Conservation (phyloP, 2,329 filamentous ascomycete genomes). For the Ophiosphaerella narmari region DNA sequence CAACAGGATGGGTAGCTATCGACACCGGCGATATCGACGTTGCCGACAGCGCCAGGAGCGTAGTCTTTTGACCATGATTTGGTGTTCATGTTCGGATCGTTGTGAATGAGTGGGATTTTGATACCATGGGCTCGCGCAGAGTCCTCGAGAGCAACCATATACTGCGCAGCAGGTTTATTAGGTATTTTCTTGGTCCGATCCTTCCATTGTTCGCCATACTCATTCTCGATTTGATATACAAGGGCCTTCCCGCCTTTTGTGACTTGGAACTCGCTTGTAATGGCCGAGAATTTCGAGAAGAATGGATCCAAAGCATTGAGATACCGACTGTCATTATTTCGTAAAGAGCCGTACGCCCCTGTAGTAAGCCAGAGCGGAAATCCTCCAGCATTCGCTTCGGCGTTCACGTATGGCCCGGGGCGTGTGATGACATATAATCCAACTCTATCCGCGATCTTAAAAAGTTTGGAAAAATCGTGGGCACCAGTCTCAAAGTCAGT, state of each 20-base stretch:
- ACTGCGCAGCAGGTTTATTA: conserved; percentile 56
- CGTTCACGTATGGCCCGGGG: conserved; percentile 67
- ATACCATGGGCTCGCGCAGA: conserved; percentile 62
- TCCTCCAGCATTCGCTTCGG: conserved; percentile 65
- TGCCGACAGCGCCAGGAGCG: conserved; percentile 55
- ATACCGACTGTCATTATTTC: conserved; percentile 59
- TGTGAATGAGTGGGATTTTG: conserved; percentile 61
- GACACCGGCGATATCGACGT: conserved; percentile 59
- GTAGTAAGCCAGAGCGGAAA: conserved; percentile 67
- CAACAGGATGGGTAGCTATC: conserved; percentile 63
- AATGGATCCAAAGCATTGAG: conserved; percentile 61
- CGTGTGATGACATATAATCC: conserved; percentile 62
- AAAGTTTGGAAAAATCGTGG: conserved; percentile 58
- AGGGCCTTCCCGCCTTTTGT: conserved; percentile 63
- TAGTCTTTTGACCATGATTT: conserved; percentile 66
- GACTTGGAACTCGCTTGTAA: conserved; percentile 59
- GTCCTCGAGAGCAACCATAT: conserved; percentile 63
- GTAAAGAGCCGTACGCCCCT: conserved; percentile 59
- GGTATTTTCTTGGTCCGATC: conserved; percentile 48
- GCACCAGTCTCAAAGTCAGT: conserved; percentile 59
- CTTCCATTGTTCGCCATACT: conserved; percentile 52
- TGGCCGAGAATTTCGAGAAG: conserved; percentile 55
- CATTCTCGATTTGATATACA: conserved; percentile 64
- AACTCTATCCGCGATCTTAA: conserved; percentile 59
- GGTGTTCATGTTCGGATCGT: conserved; percentile 64